Evolutionary conservation across 2,329 filamentous ascomycete species (phyloP).

Genomic region (Pezicula radicicola): DNA sequence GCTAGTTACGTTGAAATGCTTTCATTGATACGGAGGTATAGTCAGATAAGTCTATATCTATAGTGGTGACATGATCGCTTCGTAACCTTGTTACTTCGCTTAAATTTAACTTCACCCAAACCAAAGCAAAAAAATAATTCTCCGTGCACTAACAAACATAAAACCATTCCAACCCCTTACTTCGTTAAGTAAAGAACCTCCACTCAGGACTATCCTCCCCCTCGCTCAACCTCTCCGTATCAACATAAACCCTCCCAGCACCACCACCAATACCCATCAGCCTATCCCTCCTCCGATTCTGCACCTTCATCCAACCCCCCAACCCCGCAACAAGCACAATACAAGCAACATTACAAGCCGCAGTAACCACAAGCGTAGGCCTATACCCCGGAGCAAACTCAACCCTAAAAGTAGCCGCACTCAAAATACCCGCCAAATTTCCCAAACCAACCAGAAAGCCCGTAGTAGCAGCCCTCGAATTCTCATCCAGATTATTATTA

Average conservation of each 20-base stretch:
- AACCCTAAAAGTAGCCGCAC: conserved; percentile 40
- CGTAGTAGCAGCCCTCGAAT: conserved; percentile 43
- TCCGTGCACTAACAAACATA: too few relatives aligned
- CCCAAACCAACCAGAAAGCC: conserved; percentile 44
- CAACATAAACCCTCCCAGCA: conserved; percentile 32
- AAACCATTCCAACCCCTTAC: background rate
- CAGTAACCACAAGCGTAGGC: conserved; percentile 42
- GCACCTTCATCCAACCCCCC: conserved; percentile 41
- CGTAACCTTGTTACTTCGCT: too few relatives aligned
- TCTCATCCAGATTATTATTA: conserved; percentile 50
- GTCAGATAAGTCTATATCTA: too few relatives aligned
- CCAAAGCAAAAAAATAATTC: too few relatives aligned
- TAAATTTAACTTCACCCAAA: too few relatives aligned
- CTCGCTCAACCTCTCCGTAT: conserved; percentile 34
- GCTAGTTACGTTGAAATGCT: too few relatives aligned
- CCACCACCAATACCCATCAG: conserved; percentile 27
- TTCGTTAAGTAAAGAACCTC: conserved; percentile 29
- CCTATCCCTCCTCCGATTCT: conserved; percentile 38
- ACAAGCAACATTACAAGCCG: conserved; percentile 37
- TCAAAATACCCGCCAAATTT: conserved; percentile 46
- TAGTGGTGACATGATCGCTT: too few relatives aligned
- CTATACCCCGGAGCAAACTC: conserved; percentile 46
- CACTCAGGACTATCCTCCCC: conserved; percentile 36
- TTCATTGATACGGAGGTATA: too few relatives aligned
- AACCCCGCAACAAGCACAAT: conserved; percentile 36